Percentiles rank a stretch among this genome's conserved stretches.
Evolutionary conservation across 2,329 filamentous ascomycete genomes (phyloP).

Genomic region (Fusarium avenaceum): DNA sequence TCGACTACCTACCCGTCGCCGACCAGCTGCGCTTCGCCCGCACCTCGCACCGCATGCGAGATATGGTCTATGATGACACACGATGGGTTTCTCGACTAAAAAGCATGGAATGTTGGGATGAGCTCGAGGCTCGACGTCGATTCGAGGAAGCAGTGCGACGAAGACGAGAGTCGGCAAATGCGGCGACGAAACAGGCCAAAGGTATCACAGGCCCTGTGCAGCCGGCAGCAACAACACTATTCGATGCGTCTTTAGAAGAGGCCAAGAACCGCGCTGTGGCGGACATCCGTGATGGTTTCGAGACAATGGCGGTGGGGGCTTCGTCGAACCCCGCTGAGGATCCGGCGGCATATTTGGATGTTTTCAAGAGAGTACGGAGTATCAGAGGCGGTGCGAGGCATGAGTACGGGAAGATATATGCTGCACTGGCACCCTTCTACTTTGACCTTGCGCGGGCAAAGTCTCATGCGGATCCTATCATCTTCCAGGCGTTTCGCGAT

Average conservation of each 20-base stretch:
- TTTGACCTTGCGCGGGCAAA: constrained; percentile 80
- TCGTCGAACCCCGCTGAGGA: constrained; percentile 66
- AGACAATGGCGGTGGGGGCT: constrained; percentile 74
- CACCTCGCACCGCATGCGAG: constrained; percentile 86
- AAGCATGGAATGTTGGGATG: constrained; percentile 93
- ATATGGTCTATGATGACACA: constrained; percentile 99
- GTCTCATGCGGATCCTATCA: constrained; percentile 81
- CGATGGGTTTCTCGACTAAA: constrained; percentile 91
- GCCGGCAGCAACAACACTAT: constrained; percentile 68
- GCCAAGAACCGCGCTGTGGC: constrained; percentile 61
- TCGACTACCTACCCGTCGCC: constrained; percentile 88
- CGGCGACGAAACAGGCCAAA: constrained; percentile 38
- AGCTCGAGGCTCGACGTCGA: constrained; percentile 82
- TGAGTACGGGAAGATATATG: constrained; percentile 92
- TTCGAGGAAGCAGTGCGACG: constrained; percentile 79
- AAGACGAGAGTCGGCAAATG: constrained; percentile 67
- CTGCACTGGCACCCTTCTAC: constrained; percentile 90
- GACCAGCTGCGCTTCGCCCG: constrained; percentile 90
- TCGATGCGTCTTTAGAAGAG: constrained; percentile 79
- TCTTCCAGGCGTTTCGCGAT: constrained; percentile 89
- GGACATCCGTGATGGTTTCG: constrained; percentile 76
- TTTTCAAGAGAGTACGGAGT: constrained; percentile 79
- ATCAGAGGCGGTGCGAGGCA: constrained; percentile 86
- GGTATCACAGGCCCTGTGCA: constrained; percentile 25
- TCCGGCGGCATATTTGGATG: constrained; percentile 73